A percentile compares a stretch with the other conserved stretches of the same genome.
These are phyloP conservation scores for Ustanciosporium gigantosporum DNA, from an alignment of 1,284 basidiomycete genomes.

Conservation along the genomic window DNA sequence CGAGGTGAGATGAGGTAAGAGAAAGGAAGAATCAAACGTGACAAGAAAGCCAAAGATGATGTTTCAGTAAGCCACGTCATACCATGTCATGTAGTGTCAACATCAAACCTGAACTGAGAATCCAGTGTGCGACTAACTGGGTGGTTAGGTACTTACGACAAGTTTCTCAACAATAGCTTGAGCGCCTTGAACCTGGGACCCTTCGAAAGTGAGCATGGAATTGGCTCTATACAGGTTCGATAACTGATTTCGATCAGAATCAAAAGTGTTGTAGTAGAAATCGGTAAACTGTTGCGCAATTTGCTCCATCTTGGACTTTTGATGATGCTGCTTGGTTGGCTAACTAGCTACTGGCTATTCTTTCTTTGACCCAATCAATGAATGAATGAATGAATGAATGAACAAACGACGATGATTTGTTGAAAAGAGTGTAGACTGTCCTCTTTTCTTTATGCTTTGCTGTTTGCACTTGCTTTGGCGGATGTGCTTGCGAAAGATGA, in stretches of 20 bases:
- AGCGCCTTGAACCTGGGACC: slow-evolving; percentile 69
- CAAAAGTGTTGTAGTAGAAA: slow-evolving; percentile 67
- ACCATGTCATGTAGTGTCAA: neutral
- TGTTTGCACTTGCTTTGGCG: no score
- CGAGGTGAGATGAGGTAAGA: no score
- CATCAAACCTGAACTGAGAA: neutral
- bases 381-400: no score
- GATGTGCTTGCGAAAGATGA: no score
- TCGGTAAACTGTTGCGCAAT: slow-evolving; percentile 59
- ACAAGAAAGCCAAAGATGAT: neutral
- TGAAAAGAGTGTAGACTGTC: no score
- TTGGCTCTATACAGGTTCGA: slow-evolving; percentile 71
- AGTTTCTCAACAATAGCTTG: slow-evolving; percentile 77
- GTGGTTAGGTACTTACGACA: slow-evolving; percentile 68
- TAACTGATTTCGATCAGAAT: slow-evolving; percentile 68
- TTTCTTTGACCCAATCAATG: no score
- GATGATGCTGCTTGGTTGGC: no score
- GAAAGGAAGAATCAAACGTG: neutral
- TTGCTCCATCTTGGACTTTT: no score
- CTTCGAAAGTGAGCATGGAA: slow-evolving; percentile 92
- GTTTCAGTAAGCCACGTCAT: neutral
- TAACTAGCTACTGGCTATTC: no score
- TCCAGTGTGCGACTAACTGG: no score
- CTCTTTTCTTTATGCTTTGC: no score
- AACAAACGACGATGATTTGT: no score